Base-by-base conservation (phyloP, 306 rosid species). In the Hippophae gyantsensis region DNA sequence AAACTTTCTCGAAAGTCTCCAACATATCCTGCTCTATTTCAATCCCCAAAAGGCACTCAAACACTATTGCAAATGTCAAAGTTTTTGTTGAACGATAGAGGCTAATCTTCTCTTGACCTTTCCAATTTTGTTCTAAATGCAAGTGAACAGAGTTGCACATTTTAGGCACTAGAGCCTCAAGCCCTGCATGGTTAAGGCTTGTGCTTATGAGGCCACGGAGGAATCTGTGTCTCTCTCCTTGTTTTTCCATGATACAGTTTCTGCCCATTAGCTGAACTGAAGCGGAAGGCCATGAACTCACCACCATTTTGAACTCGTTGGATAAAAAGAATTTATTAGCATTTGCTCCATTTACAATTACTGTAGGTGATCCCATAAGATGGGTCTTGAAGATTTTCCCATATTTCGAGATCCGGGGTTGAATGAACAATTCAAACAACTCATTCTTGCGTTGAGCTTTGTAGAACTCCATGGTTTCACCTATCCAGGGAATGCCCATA, bases 261-360 rank as follows among this genome's bases (percentile, higher is more conserved):
- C 56, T 76, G 52, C 95, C 97, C 97, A 90, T 86, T 69, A 86
- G 86, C 77, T 90, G 81, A 65, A 90, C 90, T 8, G 89, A 73
- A 6, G 86, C 60, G 10, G 90, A 77, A 57, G 97, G 97, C 97
- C 94, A 86, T 13, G 95, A 84, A 67, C 95, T 86, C 60, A 82
- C 74, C 64, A 86, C 97, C 65, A 82, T 63, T 79, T 90, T 86
- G 72, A 90, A 90, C 81, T 90, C 95, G 60, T 82, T 86, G 3
- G 90, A 82, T 55, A 86, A 10, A 47, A 89, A 41, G 47, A 82
- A 90, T 4, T 64, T 79, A 8, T 90, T 90, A 18, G 86, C 95
- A 42, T 82, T 83, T 48, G 94, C 80, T 58, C 95, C 97, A 58
- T 82, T 82, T 2, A 90, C 82, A 7, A 84, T 62, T 70, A 90